Base-by-base conservation (phyloP, 2,329 filamentous ascomycete genomes). In the Sporothrix curviconia region DNA sequence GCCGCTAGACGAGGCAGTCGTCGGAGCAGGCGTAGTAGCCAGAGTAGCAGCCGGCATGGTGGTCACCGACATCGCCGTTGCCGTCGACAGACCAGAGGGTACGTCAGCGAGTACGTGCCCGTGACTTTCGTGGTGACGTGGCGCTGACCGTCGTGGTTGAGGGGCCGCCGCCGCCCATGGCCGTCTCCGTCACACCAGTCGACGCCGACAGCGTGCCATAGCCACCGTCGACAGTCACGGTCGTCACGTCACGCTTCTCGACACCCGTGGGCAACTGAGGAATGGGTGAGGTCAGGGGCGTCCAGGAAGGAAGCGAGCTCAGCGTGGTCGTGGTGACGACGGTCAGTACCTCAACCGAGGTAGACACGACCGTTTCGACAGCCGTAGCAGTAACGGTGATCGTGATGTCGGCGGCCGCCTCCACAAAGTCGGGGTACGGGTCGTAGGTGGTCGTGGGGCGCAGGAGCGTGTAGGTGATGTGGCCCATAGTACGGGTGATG, bases 181-280 rank as follows among this genome's bases (percentile, higher is more conserved):
- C n/a, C n/a, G n/a, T n/a, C n/a, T n/a, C n/a, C n/a, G 28, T 32
- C 6, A 5, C 28, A 30, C 7, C 28, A 7, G 53, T 46, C 22
- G 53, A 47, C 43, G 54, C 37, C 43, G 22, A 22, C 32, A 44
- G 43, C 43, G 30, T 42, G 43, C 34, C 51, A 43, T 44, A 42
- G 43, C 40, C 44, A 17, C 40, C 44, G 44, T 36, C 42, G 43
- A 56, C 37, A 12, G 54, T 56, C 44, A 56, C 54, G 25, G 54
- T 56, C 24, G 54, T 56, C 24, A 56, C 12, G 44, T 30, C 36
- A 25, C 44, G 44, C 36, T 32, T 30, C 5, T 22, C 25, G 24
- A 30, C 15, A 8, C 17, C 12, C n/a, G 15, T 37, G n/a, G n/a
- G 32, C 46, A 49, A 34, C 11, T n/a, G n/a, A 19, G 46, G 34